Evolutionary conservation across 2,329 filamentous ascomycete species (phyloP).

Genomic region (Xylaria sp.): DNA sequence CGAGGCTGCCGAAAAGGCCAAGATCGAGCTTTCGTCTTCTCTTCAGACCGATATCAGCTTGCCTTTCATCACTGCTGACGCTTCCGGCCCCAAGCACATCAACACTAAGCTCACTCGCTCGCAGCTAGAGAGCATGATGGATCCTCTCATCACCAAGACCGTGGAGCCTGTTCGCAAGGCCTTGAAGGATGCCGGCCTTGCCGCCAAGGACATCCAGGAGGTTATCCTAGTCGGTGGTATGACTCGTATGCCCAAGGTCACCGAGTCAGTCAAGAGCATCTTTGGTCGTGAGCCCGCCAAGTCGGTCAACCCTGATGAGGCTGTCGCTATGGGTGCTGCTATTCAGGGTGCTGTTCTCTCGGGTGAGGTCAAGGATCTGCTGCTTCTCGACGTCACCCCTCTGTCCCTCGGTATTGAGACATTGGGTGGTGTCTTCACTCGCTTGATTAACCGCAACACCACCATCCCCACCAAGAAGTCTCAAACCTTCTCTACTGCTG

Average conservation of each 20-base stretch:
- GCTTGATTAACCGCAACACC: slow-evolving; percentile 98
- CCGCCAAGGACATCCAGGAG: slow-evolving; percentile 94
- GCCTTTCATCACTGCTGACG: slow-evolving; percentile 96
- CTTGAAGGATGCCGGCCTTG: slow-evolving; percentile 90
- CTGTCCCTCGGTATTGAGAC: slow-evolving; percentile 98
- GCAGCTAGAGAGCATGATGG: slow-evolving; percentile 92
- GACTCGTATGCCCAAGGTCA: slow-evolving; percentile 99
- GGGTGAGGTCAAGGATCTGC: slow-evolving; percentile 94
- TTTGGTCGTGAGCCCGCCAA: slow-evolving; percentile 97
- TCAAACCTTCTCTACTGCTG: slow-evolving; percentile 95
- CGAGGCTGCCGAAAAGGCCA: slow-evolving; percentile 98
- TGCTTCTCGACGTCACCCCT: slow-evolving; percentile 94
- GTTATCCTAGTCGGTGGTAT: slow-evolving; percentile 98
- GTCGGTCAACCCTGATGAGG: slow-evolving; percentile 98
- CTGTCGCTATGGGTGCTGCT: slow-evolving; percentile 95
- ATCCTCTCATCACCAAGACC: slow-evolving; percentile 84
- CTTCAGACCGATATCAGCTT: slow-evolving; percentile 97
- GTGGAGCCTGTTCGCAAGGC: slow-evolving; percentile 95
- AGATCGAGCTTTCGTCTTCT: slow-evolving; percentile 97
- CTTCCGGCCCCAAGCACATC: slow-evolving; percentile 97
- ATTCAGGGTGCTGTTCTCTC: slow-evolving; percentile 97
- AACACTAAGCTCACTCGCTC: slow-evolving; percentile 92
- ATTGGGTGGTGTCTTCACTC: slow-evolving; percentile 95
- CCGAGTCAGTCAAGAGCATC: slow-evolving; percentile 93
- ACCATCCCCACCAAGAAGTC: slow-evolving; percentile 99